Conservation (phyloP, 331 rosid genomes). For the Erythrophleum ivorense region DNA sequence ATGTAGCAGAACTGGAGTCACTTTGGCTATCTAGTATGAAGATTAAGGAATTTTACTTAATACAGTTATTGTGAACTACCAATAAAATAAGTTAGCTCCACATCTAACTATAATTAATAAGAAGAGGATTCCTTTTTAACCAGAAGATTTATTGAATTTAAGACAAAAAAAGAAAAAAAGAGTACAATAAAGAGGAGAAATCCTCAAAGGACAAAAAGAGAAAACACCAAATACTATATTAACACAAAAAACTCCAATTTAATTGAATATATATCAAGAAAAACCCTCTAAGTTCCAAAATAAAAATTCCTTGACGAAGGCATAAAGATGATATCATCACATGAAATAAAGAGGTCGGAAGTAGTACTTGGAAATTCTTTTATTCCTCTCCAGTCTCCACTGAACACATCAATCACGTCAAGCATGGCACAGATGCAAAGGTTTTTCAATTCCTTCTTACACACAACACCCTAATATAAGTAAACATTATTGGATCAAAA, state of each 20-base stretch:
- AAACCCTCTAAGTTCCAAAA: no score
- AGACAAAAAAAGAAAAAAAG: neutral
- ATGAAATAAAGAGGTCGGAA: neutral
- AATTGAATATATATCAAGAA: no score
- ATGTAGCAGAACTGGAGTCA: slow-evolving; percentile 82
- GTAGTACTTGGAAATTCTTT: neutral
- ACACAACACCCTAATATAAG: neutral
- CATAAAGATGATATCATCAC: neutral
- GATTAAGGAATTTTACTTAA: slow-evolving; percentile 62
- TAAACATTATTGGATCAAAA: no score
- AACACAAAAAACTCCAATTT: neutral
- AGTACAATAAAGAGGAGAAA: neutral
- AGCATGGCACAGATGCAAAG: neutral
- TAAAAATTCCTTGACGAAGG: neutral
- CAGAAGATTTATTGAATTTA: neutral
- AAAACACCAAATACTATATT: neutral
- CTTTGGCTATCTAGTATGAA: slow-evolving; percentile 81
- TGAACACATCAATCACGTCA: no score
- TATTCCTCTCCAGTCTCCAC: neutral
- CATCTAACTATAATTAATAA: neutral
- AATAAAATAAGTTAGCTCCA: slow-evolving; percentile 11
- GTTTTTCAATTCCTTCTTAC: neutral
- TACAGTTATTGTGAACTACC: slow-evolving; percentile 22
- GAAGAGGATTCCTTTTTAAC: neutral
- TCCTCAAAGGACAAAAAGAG: neutral